A percentile compares a stretch with the other conserved stretches of the same genome.
Conservation (phyloP, 1,284 basidiomycete species). For the Inonotus hispidus region DNA sequence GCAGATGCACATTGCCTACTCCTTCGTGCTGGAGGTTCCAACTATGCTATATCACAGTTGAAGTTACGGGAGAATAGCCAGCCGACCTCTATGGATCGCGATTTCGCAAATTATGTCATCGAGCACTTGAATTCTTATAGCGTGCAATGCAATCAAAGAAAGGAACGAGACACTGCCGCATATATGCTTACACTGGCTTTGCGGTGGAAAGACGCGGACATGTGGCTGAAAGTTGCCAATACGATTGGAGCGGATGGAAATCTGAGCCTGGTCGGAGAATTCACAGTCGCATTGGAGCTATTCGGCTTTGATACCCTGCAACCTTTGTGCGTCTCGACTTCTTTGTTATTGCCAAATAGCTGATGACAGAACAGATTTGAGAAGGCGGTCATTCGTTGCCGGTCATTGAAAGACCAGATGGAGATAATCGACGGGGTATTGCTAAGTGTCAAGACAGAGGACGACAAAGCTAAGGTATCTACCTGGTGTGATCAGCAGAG, state of each 20-base stretch:
- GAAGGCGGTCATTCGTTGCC: not conserved
- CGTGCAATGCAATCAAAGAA: not conserved
- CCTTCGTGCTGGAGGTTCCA: slow-evolving; percentile 23
- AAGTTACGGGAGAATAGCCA: not conserved
- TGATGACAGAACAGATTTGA: not conserved
- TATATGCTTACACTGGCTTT: slow-evolving; percentile 2
- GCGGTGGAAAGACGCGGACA: not conserved
- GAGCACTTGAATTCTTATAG: not conserved
- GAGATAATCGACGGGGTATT: not conserved
- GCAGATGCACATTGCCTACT: slow-evolving; percentile 25
- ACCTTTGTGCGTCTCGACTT: not conserved
- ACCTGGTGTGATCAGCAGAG: slow-evolving; percentile 1
- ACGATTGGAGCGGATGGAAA: not conserved
- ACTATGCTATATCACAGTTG: slow-evolving; percentile 20
- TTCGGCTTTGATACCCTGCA: slow-evolving; percentile 7
- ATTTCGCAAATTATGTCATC: not conserved
- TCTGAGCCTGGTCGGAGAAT: not conserved
- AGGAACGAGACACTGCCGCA: not conserved
- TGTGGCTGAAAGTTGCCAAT: slow-evolving; percentile 3
- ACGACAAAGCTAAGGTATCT: not conserved
- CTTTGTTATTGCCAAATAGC: not conserved
- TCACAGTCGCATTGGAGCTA: not conserved
- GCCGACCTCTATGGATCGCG: not conserved
- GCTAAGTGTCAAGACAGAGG: not conserved
- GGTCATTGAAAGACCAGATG: not conserved